These are phyloP conservation scores for Selenicereus undatus DNA, from an alignment of 148 eudicot genomes.

Conservation along the genomic window DNA sequence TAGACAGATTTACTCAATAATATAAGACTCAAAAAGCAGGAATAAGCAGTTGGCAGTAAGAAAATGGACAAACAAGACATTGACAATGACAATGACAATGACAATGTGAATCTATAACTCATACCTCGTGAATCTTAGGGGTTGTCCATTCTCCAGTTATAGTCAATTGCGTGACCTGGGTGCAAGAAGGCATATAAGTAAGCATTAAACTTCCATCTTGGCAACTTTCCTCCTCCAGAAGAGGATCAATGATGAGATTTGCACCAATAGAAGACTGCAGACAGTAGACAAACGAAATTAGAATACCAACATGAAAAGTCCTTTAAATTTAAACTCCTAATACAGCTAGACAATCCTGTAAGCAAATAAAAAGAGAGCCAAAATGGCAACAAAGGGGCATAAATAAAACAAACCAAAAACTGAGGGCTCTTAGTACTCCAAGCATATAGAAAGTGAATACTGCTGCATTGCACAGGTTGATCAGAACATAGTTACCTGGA, in stretches of 20 bases:
- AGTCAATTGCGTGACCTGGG: slow-evolving; percentile 82
- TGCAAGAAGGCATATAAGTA: slow-evolving; percentile 77
- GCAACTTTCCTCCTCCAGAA: slow-evolving; percentile 73
- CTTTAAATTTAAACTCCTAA: too few relatives aligned
- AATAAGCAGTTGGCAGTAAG: not conserved
- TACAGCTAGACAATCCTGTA: not conserved
- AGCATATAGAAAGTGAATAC: too few relatives aligned
- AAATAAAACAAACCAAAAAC: too few relatives aligned
- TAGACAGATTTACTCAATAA: not conserved
- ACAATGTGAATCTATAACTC: not conserved
- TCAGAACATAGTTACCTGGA: too few relatives aligned
- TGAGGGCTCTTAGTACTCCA: not conserved
- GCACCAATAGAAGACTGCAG: slow-evolving; percentile 67
- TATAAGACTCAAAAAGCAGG: not conserved
- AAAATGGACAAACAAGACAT: not conserved
- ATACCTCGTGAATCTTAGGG: slow-evolving; percentile 82
- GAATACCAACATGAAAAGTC: not conserved
- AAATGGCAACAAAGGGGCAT: not conserved
- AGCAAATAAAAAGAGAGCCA: too few relatives aligned
- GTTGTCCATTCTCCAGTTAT: slow-evolving; percentile 92
- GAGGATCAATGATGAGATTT: slow-evolving; percentile 89
- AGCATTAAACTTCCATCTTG: slow-evolving; percentile 89
- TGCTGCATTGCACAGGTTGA: too few relatives aligned
- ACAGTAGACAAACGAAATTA: slow-evolving; percentile 12
- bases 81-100: not conserved